Conservation (phyloP, 2,329 filamentous ascomycete genomes). For the Celoporthe dispersa region DNA sequence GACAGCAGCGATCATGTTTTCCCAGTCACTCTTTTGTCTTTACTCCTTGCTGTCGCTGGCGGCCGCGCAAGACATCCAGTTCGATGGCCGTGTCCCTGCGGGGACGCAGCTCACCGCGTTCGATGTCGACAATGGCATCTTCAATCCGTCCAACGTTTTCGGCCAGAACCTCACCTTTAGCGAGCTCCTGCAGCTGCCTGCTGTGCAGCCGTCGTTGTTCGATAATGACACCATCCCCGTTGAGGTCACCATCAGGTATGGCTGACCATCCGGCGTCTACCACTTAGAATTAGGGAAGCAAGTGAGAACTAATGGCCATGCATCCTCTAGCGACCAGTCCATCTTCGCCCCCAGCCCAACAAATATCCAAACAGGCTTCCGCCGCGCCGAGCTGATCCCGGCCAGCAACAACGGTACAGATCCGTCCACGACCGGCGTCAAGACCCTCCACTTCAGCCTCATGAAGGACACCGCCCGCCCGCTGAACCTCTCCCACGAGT, state of each 20-base stretch:
- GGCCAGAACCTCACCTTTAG: conserved; percentile 58
- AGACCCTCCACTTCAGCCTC: conserved; percentile 66
- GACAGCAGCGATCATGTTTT: conserved; percentile 15
- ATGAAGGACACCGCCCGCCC: conserved; percentile 55
- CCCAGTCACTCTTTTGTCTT: conserved; percentile 19
- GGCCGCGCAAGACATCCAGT: conserved; percentile 40
- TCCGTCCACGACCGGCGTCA: conserved; percentile 56
- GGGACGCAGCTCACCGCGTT: conserved; percentile 45
- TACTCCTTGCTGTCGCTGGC: conserved; percentile 24
- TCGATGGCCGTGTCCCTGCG: conserved; percentile 51
- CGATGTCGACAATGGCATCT: conserved; percentile 48
- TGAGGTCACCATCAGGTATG: conserved; percentile 56
- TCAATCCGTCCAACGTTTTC: conserved; percentile 56
- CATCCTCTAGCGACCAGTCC: conserved; percentile 50
- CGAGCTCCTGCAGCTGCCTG: conserved; percentile 53
- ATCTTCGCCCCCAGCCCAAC: conserved; percentile 58
- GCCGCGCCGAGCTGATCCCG: conserved; percentile 61
- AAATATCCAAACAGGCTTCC: conserved; percentile 61
- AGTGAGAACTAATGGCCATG: neutral
- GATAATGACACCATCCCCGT: conserved; percentile 50
- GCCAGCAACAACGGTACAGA: conserved; percentile 55
- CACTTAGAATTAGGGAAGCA: neutral
- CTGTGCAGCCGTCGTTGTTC: conserved; percentile 47
- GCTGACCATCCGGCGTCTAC: neutral
- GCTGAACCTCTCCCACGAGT: conserved; percentile 65